These are phyloP conservation scores for Mercurialis annua DNA, from an alignment of 345 rosid genomes.

Conservation along the genomic window DNA sequence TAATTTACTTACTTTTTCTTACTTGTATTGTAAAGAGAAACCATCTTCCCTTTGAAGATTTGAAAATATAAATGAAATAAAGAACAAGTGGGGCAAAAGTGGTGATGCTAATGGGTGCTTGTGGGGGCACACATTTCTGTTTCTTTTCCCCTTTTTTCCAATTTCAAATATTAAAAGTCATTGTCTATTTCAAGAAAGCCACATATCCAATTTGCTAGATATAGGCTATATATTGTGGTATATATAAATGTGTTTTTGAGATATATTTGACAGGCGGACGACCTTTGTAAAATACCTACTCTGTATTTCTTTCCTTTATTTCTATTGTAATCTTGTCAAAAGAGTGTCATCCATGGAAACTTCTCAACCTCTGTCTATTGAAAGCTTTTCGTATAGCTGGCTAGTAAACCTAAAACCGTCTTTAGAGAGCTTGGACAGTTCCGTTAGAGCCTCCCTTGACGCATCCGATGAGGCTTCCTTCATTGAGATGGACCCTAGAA, in stretches of 20 bases:
- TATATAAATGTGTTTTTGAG: conserved; percentile 11
- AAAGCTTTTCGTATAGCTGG: conserved; percentile 93
- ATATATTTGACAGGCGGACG: conserved; percentile 29
- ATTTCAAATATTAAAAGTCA: conserved; percentile 48
- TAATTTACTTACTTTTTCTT: conserved; percentile 2
- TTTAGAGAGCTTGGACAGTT: conserved; percentile 43
- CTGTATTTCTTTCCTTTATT: conserved; percentile 3
- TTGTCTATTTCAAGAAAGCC: conserved; percentile 66
- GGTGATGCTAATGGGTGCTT: conserved; percentile 40
- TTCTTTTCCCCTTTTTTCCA: conserved; percentile 33
- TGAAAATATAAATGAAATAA: conserved; percentile 17
- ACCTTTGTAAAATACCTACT: conserved; percentile 19
- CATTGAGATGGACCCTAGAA: conserved; percentile 95
- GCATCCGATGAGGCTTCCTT: conserved; percentile 69
- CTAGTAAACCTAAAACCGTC: conserved; percentile 72
- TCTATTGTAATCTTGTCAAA: conserved; percentile 3
- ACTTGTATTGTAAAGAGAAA: conserved; percentile 11
- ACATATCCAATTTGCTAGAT: conserved; percentile 34
- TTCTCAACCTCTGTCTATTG: conserved; percentile 76
- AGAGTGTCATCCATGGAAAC: conserved; percentile 48
- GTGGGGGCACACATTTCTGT: conserved; percentile 57
- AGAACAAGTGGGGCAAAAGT: conserved; percentile 17
- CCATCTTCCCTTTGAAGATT: conserved; percentile 31
- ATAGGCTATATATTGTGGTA: conserved; percentile 25
- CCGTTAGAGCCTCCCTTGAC: conserved; percentile 51